A percentile compares a stretch with the other conserved stretches of the same genome.
phyloP scores from a whole-genome alignment of 345 rosid genomes.

The Eucalyptus tenuipes region DNA sequence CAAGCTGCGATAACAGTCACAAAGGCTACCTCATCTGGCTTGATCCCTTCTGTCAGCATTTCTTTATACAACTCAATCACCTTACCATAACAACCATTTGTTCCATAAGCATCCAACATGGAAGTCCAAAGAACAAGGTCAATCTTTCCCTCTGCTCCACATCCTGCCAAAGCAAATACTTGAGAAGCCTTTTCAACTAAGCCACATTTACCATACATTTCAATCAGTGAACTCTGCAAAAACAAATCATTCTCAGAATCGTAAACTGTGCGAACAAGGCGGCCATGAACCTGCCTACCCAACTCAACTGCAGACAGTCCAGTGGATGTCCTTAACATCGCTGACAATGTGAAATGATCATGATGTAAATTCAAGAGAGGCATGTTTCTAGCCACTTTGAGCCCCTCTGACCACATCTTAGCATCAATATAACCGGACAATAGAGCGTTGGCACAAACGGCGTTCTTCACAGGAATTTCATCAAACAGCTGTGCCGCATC shows the following conservation, averaged over 20 bases:
- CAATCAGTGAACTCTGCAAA: conserved; percentile 46
- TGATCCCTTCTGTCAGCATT: conserved; percentile 24
- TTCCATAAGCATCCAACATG: conserved; percentile 34
- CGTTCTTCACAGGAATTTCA: conserved; percentile 38
- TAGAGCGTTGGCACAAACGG: conserved; percentile 49
- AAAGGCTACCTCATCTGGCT: conserved; percentile 41
- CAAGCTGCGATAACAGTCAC: conserved; percentile 51
- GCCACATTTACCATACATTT: conserved; percentile 56
- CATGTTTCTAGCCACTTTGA: conserved; percentile 28
- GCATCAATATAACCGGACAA: conserved; percentile 27
- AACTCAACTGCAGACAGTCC: conserved; percentile 26
- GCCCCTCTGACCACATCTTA: conserved; percentile 21
- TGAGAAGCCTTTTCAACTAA: conserved; percentile 22
- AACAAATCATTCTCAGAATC: conserved; percentile 22
- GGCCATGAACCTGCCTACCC: conserved; percentile 42
- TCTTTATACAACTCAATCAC: conserved; percentile 23
- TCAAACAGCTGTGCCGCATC: conserved; percentile 33
- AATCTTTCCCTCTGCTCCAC: not conserved
- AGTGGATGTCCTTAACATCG: conserved; percentile 14
- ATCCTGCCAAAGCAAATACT: conserved; percentile 23
- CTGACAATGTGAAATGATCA: conserved; percentile 34
- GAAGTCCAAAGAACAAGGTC: conserved; percentile 59
- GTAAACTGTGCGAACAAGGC: conserved; percentile 7
- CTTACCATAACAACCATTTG: conserved; percentile 23
- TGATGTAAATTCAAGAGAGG: conserved; percentile 17